Percentiles rank a stretch among this genome's conserved stretches.
Conservation (phyloP, 2,329 filamentous ascomycete species). For the Ilyonectria sp. region DNA sequence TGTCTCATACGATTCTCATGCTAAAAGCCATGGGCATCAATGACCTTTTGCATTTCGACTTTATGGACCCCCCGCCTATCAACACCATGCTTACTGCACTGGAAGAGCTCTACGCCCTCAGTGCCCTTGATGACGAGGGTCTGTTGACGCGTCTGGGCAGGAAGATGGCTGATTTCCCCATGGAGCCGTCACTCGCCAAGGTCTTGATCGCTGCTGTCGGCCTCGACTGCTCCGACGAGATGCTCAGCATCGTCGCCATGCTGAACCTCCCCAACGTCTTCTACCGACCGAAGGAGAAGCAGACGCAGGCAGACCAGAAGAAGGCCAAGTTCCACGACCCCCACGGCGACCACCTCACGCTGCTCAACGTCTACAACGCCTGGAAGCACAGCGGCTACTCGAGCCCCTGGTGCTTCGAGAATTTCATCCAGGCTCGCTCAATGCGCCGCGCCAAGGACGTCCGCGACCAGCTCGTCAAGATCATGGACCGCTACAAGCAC, state of each 20-base stretch:
- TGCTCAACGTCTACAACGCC: slow-evolving; percentile 97
- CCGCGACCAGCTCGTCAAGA: slow-evolving; percentile 89
- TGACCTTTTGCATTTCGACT: slow-evolving; percentile 96
- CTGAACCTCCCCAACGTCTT: slow-evolving; percentile 90
- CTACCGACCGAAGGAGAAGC: slow-evolving; percentile 97
- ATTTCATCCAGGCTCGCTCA: slow-evolving; percentile 93
- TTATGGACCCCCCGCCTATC: slow-evolving; percentile 98
- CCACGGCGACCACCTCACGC: slow-evolving; percentile 91
- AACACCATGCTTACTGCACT: slow-evolving; percentile 98
- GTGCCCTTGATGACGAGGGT: slow-evolving; percentile 94
- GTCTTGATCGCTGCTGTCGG: slow-evolving; percentile 91
- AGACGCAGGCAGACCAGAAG: slow-evolving; percentile 95
- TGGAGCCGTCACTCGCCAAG: slow-evolving; percentile 94
- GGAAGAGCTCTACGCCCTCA: slow-evolving; percentile 94
- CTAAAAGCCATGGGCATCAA: slow-evolving; percentile 99
- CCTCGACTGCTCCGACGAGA: slow-evolving; percentile 91
- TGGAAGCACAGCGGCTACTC: slow-evolving; percentile 91
- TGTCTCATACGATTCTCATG: slow-evolving; percentile 95
- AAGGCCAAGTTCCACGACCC: slow-evolving; percentile 98
- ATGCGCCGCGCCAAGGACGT: slow-evolving; percentile 95
- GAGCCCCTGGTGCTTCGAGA: slow-evolving; percentile 95
- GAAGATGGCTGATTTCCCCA: slow-evolving; percentile 99
- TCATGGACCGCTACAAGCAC: slow-evolving; percentile 94
- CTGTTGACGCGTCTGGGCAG: slow-evolving; percentile 91
- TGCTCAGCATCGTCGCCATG: slow-evolving; percentile 96